A percentile compares a stretch with the other conserved stretches of the same genome.
Evolutionary conservation across 495 filamentous ascomycete species (phyloP).

Genomic region (Endocarpon pusillum): DNA sequence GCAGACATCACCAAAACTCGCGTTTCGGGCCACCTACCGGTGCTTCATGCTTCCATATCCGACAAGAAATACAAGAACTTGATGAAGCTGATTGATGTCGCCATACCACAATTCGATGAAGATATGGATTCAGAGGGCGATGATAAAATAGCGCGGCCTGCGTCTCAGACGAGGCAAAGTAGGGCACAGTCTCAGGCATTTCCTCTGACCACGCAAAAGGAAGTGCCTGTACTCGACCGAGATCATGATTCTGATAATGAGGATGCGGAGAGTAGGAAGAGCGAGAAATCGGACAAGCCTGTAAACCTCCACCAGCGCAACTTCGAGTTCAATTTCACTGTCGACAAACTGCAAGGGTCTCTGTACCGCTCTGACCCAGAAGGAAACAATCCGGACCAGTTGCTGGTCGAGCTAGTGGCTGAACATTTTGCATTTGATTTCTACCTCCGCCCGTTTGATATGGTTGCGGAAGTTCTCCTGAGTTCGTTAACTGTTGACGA

Average conservation of each 20-base stretch:
- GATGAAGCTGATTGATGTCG: conserved; percentile 92
- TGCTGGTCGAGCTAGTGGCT: conserved; percentile 81
- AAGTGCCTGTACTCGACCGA: conserved; percentile 59
- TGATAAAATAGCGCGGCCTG: conserved; percentile 7
- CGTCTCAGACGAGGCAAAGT: conserved; percentile 7
- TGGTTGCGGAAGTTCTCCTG: conserved; percentile 77
- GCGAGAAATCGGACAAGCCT: conserved; percentile 33
- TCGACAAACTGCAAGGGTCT: conserved; percentile 81
- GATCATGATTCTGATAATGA: conserved; percentile 57
- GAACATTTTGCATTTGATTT: conserved; percentile 78
- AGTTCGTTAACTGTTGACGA: conserved; percentile 85
- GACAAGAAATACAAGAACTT: conserved; percentile 91
- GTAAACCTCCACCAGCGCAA: conserved; percentile 67
- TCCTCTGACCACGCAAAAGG: conserved; percentile 45
- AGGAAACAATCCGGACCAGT: conserved; percentile 53
- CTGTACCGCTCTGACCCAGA: conserved; percentile 76
- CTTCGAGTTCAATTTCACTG: conserved; percentile 92
- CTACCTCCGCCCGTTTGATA: conserved; percentile 74
- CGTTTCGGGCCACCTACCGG: conserved; percentile 78
- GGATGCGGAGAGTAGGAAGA: conserved; percentile 38
- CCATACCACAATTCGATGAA: conserved; percentile 67
- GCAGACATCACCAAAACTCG: conserved; percentile 85
- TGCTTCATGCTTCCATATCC: conserved; percentile 78
- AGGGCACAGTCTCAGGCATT: conserved; percentile 32
- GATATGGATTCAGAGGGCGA: conserved; percentile 21